Evolutionary conservation across 2,329 filamentous ascomycete species (phyloP).

Genomic region (Parascedosporium putredinis): DNA sequence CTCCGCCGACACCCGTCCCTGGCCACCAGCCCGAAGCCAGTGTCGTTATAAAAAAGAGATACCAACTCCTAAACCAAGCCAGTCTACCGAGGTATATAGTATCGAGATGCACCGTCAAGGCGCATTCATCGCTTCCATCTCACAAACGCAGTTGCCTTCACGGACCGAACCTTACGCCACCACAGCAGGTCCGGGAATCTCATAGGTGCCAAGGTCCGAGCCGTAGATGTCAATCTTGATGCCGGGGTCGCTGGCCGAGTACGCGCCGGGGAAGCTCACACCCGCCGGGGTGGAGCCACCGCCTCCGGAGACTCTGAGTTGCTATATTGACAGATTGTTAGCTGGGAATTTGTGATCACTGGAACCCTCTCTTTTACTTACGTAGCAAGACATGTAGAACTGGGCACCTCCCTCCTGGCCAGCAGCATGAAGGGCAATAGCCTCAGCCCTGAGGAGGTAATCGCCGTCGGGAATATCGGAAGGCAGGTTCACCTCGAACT

Average conservation of each 20-base stretch:
- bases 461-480: constrained; percentile 35
- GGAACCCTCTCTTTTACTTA: constrained; percentile 8
- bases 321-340: constrained; percentile 10
- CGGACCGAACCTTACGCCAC: constrained; percentile 20
- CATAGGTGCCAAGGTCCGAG: constrained; percentile 25
- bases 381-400: constrained; percentile 22
- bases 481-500: constrained; percentile 23
- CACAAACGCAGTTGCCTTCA: neutral
- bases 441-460: constrained; percentile 43
- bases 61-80: too few relatives aligned
- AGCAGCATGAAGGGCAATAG: constrained; percentile 39
- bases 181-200: constrained; percentile 31
- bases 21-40: too few relatives aligned
- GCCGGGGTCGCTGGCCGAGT: constrained; percentile 15
- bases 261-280: constrained; percentile 17
- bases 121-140: neutral
- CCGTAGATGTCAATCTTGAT: constrained; percentile 27
- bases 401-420: constrained; percentile 26
- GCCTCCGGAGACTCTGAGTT: constrained; percentile 18
- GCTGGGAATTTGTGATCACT: constrained; percentile 8
- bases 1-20: too few relatives aligned
- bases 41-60: too few relatives aligned
- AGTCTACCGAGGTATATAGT: too few relatives aligned
- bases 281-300: constrained; percentile 15
- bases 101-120: neutral